Base-by-base conservation (phyloP, 192 early-diverging fungal genomes). In the Coemansia sp. region DNA sequence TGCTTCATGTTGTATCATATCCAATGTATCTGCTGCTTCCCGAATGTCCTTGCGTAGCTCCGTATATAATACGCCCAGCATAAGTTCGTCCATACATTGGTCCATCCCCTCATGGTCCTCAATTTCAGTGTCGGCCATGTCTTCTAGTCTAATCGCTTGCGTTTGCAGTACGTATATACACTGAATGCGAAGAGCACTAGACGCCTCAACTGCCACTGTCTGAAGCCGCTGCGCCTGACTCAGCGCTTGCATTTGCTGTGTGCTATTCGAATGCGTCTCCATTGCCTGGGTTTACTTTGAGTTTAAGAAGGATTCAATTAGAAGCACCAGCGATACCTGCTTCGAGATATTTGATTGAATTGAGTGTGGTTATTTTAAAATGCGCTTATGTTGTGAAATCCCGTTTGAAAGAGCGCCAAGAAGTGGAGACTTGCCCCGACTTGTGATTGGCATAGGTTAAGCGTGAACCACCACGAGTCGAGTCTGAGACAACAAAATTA, bases 1-100 rank as follows among this genome's bases (percentile, higher is more conserved):
- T 62, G 73, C 7, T 28, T 34, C 44, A 28, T 49, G 60, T 22
- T 78, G 76, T 24, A 73, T 31, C 3, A 31, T 56, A 26, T 73
- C 76, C n/a, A 78, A 30, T 10, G 62, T 24, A 52, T 60, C 66
- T n/a, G 70, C 55, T n/a, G 73, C 56, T 24, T 58, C 44, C 24
- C 70, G 65, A 18, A 78, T 59, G 22, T 78, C 76, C 31, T 63
- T 65, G 48, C 76, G 70, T 23, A 78, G 44, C 49, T 78, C 76
- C 1, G 70, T 69, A 28, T 73, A 73, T 56, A 78, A 25, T 7
- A 78, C 52, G 18, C 67, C 38, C 7, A 69, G 67, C 76, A 73
- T 65, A 18, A 78, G 70, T 60, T 78, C 76, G 49, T 60, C 28
- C 76, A 73, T 65, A 30, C 76, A 58, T 10, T 51, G 50, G 58